Evolutionary conservation across 2,329 filamentous ascomycete species (phyloP).

Genomic region (Paecilomyces niveus): DNA sequence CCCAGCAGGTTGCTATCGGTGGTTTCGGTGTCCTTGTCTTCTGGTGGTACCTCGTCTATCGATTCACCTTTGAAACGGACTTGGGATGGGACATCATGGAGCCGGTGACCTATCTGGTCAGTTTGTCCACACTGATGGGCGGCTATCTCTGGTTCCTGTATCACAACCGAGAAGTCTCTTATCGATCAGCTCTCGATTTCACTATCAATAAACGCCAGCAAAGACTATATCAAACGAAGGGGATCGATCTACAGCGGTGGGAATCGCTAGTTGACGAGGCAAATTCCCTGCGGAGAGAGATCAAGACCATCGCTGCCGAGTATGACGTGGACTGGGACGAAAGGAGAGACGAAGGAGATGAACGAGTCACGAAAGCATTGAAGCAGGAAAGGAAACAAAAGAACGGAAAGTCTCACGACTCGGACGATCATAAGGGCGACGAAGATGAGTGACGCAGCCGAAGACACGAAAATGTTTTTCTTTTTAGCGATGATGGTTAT

Average conservation of each 20-base stretch:
- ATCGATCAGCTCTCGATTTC: constrained; percentile 78
- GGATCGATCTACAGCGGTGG: constrained; percentile 72
- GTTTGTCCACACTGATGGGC: constrained; percentile 77
- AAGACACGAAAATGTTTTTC: background rate
- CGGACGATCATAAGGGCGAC: background rate
- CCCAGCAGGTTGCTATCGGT: constrained; percentile 70
- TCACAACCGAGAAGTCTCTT: constrained; percentile 82
- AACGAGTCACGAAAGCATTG: constrained; percentile 48
- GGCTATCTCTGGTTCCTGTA: constrained; percentile 93
- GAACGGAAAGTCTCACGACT: constrained; percentile 19
- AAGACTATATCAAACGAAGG: constrained; percentile 65
- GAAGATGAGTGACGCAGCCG: background rate
- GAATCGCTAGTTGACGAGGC: constrained; percentile 71
- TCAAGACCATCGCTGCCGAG: constrained; percentile 72
- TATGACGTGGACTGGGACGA: constrained; percentile 92
- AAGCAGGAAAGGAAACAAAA: constrained; percentile 42
- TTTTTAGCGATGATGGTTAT: background rate
- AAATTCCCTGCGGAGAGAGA: constrained; percentile 68
- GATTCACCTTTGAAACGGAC: constrained; percentile 60
- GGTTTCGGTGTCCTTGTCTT: constrained; percentile 65
- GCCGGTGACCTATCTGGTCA: constrained; percentile 81
- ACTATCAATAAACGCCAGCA: constrained; percentile 74
- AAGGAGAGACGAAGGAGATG: constrained; percentile 61
- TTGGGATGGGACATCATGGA: constrained; percentile 88
- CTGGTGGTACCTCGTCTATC: constrained; percentile 80